phyloP scores from a whole-genome alignment of 1,284 basidiomycete genomes.

The Sparassis latifolia region DNA sequence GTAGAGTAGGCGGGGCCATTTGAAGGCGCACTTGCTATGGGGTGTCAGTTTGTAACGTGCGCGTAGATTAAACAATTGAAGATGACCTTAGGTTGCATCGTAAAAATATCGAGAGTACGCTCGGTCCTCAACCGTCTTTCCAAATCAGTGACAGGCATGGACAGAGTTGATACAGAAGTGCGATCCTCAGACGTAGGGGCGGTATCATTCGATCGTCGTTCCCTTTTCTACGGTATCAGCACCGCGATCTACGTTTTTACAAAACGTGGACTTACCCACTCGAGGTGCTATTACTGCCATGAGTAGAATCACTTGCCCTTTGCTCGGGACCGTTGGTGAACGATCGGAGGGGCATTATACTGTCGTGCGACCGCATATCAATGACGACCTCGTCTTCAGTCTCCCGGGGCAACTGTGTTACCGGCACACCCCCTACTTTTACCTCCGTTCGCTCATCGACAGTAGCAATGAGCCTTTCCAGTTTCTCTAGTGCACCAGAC shows the following conservation, averaged over 20 bases:
- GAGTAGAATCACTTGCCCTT: slow-evolving; percentile 21
- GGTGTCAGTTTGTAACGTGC: too few species aligned
- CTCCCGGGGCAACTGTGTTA: slow-evolving; percentile 22
- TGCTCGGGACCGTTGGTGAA: slow-evolving; percentile 6
- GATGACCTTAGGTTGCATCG: slow-evolving; percentile 86
- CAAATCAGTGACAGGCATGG: slow-evolving; percentile 66
- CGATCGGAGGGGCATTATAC: slow-evolving; percentile 16
- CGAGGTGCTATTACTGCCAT: slow-evolving; percentile 35
- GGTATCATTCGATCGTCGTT: slow-evolving; percentile 55
- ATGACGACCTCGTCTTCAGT: slow-evolving; percentile 48
- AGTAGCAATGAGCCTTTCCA: slow-evolving; percentile 68
- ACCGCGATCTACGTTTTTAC: background rate
- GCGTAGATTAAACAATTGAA: background rate
- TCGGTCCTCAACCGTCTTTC: slow-evolving; percentile 79
- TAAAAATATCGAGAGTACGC: slow-evolving; percentile 88
- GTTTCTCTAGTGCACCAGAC: slow-evolving; percentile 72
- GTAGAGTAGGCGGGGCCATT: slow-evolving; percentile 76
- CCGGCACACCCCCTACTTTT: slow-evolving; percentile 28
- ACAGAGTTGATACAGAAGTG: slow-evolving; percentile 41
- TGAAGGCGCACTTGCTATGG: slow-evolving; percentile 83
- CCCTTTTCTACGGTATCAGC: slow-evolving; percentile 27
- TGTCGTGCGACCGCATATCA: slow-evolving; percentile 37
- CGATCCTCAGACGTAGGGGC: slow-evolving; percentile 46
- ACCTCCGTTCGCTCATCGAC: slow-evolving; percentile 55
- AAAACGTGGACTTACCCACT: slow-evolving; percentile 40